Percentiles rank a stretch among this genome's conserved stretches.
These are phyloP conservation scores for Viola odorata DNA, from an alignment of 345 rosid genomes.

Conservation along the genomic window DNA sequence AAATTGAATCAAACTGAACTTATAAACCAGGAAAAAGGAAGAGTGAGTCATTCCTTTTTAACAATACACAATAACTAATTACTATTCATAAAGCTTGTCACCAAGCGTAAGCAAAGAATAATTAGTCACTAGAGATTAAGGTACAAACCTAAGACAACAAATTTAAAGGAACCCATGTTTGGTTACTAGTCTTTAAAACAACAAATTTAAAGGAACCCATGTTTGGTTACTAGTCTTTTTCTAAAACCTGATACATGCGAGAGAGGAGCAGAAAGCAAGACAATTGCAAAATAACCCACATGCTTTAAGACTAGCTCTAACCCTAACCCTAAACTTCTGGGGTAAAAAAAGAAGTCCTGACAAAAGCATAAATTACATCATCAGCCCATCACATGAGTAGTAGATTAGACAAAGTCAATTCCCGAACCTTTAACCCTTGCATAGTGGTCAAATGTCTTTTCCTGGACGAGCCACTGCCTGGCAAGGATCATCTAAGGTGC, in stretches of 20 bases:
- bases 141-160: no score
- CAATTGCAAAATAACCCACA: neutral
- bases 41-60: neutral
- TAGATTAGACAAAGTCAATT: slow-evolving; percentile 48
- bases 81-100: no score
- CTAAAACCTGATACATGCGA: neutral
- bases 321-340: slow-evolving; percentile 7
- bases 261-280: slow-evolving; percentile 3
- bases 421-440: slow-evolving; percentile 64
- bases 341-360: neutral
- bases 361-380: neutral
- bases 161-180: neutral
- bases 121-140: no score
- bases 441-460: slow-evolving; percentile 21
- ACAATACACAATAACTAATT: no score
- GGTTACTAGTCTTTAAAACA: neutral
- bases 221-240: neutral
- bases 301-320: neutral
- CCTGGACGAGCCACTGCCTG: slow-evolving; percentile 22
- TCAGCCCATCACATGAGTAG: neutral
- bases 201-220: no score
- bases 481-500: slow-evolving; percentile 57
- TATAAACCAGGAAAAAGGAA: neutral
- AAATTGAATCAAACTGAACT: neutral
- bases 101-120: no score